Base-by-base conservation (phyloP, 129 eudicot species). In the Pseudognaphalium luteoalbum region DNA sequence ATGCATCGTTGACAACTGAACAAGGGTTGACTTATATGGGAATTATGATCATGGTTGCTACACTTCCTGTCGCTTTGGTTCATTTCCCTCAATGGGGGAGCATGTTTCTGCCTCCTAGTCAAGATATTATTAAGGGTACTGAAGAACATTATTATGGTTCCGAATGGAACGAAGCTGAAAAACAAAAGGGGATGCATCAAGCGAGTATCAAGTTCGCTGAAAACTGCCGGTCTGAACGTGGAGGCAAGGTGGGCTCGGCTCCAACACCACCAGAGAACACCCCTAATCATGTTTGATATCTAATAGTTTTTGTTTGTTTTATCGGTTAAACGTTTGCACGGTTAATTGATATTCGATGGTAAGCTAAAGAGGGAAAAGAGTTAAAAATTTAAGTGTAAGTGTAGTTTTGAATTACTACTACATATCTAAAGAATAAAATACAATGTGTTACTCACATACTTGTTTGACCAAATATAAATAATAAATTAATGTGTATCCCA, bases 41-140 rank as follows among this genome's bases (percentile, higher is more conserved):
- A 9, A 64, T 83, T 21, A 90, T 88, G 98, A 82, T 86, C 8
- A 81, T 93, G 15, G 12, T 44, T 2, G 82, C 82, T 21, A 93
- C 97, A 0, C 8, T 87, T 62, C 92, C 97, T 0, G 91, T 88
- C 66, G 60, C 83, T 28, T 66, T 90, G 1, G 79, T 90, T 10
- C 96, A 93, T 58, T 93, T 88, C 75, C 93, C 93, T 7, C 93
- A 88, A 65, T 88, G 93, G 93, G 93, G 93, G 11, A 86, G 93
- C 67, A 88, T 88, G 93, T 76, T 88, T 17, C 30, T 88, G 0
- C 88, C 87, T 4, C 80, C 93, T 2, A 80, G 86, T 7, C 71
- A 73, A 66, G 84, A 86, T 39, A 39, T 63, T 0, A 71, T 83
- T 6, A 87, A 82, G 80, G 85, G 82, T 4, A 84, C 80, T 6